phyloP scores from a whole-genome alignment of 2,329 filamentous ascomycete species.

The Alternaria dauci region DNA sequence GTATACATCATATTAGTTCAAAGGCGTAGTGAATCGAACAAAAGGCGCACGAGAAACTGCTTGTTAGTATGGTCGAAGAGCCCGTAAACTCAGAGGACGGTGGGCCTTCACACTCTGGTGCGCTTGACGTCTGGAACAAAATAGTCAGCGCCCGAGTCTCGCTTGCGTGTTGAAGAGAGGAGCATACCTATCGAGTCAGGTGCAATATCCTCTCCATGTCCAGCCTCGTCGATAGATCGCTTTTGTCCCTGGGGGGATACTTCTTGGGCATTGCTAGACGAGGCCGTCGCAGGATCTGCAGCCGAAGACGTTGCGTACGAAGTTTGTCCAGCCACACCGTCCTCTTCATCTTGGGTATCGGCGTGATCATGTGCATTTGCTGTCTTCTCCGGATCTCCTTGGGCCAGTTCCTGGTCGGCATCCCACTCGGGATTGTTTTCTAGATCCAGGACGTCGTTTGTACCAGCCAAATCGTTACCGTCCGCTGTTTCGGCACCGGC shows the following conservation, averaged over 20 bases:
- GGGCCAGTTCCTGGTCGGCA: slow-evolving; percentile 21
- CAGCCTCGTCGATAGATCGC: slow-evolving; percentile 45
- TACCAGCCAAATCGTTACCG: slow-evolving; percentile 20
- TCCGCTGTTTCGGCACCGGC: slow-evolving; percentile 16
- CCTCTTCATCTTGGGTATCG: slow-evolving; percentile 34
- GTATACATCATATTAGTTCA: slow-evolving; percentile 16
- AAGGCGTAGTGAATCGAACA: background rate
- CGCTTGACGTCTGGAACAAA: slow-evolving; percentile 41
- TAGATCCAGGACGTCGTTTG: slow-evolving; percentile 32
- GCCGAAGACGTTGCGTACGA: slow-evolving; percentile 37
- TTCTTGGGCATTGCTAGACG: slow-evolving; percentile 32
- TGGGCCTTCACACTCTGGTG: slow-evolving; percentile 38
- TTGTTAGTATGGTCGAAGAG: slow-evolving; percentile 28
- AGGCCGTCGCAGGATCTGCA: slow-evolving; percentile 38
- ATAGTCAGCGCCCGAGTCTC: slow-evolving; percentile 20
- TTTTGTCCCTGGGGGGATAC: slow-evolving; percentile 45
- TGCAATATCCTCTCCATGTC: slow-evolving; percentile 37
- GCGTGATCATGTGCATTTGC: slow-evolving; percentile 21
- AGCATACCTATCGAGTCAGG: slow-evolving; percentile 41
- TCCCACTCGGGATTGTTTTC: slow-evolving; percentile 30
- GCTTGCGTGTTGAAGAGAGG: background rate
- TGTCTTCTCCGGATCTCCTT: slow-evolving; percentile 17
- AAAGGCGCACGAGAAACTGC: slow-evolving; percentile 17
- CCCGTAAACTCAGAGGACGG: slow-evolving; percentile 29
- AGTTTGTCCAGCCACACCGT: slow-evolving; percentile 33